Conservation (phyloP, 2,329 filamentous ascomycete species). For the Penicillium sp. region DNA sequence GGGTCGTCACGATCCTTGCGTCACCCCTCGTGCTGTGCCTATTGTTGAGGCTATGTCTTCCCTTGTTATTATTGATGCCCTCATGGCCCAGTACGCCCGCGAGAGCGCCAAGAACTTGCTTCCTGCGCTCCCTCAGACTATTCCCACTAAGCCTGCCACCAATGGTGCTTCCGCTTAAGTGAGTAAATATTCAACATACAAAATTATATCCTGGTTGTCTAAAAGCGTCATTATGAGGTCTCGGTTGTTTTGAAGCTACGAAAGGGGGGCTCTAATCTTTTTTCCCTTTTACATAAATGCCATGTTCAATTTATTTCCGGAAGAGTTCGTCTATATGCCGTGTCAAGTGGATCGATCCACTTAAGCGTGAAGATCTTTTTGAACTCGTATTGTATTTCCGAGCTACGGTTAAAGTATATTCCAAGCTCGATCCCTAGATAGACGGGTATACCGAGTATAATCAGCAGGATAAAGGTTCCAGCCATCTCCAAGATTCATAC, state of each 20-base stretch:
- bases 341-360: neutral
- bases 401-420: too few species aligned
- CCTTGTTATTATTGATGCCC: slow-evolving; percentile 80
- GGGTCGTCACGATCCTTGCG: slow-evolving; percentile 91
- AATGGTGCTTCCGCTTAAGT: slow-evolving; percentile 14
- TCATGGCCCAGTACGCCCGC: slow-evolving; percentile 76
- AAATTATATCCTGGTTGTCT: slow-evolving; percentile 2
- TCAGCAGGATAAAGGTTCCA: too few species aligned
- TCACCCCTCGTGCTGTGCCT: slow-evolving; percentile 80
- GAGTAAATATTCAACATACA: neutral
- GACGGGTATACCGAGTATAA: too few species aligned
- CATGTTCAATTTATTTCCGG: neutral
- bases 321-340: neutral
- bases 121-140: slow-evolving; percentile 42
- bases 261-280: slow-evolving; percentile 1
- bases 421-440: too few species aligned
- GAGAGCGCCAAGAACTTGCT: slow-evolving; percentile 51
- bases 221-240: slow-evolving; percentile 4
- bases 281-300: slow-evolving; percentile 2
- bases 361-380: slow-evolving; percentile 10
- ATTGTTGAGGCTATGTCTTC: slow-evolving; percentile 82
- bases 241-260: neutral
- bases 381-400: neutral
- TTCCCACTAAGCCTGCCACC: slow-evolving; percentile 40
- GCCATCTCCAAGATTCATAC: too few species aligned